phyloP scores from a whole-genome alignment of 2,329 filamentous ascomycete genomes.

The Aureobasidium pullulans region DNA sequence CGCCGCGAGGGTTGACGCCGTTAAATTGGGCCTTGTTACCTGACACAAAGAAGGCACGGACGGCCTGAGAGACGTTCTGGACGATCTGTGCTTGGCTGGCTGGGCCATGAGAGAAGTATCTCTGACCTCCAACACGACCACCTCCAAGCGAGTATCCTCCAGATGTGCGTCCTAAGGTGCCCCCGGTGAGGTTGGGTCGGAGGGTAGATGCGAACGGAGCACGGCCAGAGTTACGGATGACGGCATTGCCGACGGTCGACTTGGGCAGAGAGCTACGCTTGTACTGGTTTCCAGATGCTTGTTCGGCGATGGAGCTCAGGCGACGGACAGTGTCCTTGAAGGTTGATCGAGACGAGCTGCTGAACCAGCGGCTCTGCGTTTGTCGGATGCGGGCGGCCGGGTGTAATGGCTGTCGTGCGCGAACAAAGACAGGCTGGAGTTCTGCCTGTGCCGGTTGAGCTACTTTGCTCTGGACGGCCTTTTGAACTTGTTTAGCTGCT shows the following conservation, averaged over 20 bases:
- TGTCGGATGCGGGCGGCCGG: constrained; percentile 57
- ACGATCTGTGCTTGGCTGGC: constrained; percentile 82
- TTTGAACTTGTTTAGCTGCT: constrained; percentile 22
- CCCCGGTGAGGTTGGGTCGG: constrained; percentile 85
- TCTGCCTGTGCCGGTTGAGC: constrained; percentile 37
- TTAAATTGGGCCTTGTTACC: constrained; percentile 85
- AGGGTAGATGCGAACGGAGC: constrained; percentile 84
- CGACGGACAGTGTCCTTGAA: constrained; percentile 40
- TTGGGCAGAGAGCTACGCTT: constrained; percentile 43
- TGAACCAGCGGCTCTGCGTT: constrained; percentile 56
- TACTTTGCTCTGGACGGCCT: constrained; percentile 25
- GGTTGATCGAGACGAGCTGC: constrained; percentile 40
- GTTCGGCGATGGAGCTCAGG: constrained; percentile 42
- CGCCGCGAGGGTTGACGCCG: constrained; percentile 63
- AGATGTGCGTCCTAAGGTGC: constrained; percentile 72
- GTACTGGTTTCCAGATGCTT: constrained; percentile 33
- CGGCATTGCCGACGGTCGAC: constrained; percentile 48
- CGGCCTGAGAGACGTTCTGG: constrained; percentile 88
- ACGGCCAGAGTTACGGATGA: constrained; percentile 60
- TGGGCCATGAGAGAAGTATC: constrained; percentile 86
- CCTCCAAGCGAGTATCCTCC: constrained; percentile 75
- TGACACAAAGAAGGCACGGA: constrained; percentile 86
- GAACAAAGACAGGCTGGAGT: constrained; percentile 54
- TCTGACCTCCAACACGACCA: constrained; percentile 60
- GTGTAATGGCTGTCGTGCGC: constrained; percentile 53